Evolutionary conservation across 2,329 filamentous ascomycete species (phyloP).

Genomic region (Fusarium solani-melongenae): DNA sequence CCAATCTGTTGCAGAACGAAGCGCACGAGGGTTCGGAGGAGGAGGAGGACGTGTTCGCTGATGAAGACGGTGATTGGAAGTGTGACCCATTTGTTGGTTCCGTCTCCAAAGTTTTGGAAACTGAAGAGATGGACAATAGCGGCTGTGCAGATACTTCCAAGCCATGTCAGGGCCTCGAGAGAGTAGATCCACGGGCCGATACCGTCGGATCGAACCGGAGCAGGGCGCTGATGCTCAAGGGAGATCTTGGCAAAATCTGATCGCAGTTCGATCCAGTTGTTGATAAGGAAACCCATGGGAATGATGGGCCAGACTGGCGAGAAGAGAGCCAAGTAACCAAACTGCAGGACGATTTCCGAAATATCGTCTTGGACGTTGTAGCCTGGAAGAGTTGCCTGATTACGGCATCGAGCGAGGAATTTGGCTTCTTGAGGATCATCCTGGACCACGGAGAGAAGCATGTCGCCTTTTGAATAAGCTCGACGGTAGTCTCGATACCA

Average conservation of each 20-base stretch:
- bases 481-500: slow-evolving; percentile 56
- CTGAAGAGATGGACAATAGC: slow-evolving; percentile 81
- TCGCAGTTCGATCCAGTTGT: slow-evolving; percentile 82
- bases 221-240: slow-evolving; percentile 77
- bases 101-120: slow-evolving; percentile 61
- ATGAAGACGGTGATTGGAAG: slow-evolving; percentile 78
- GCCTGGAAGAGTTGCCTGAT: slow-evolving; percentile 73
- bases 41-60: slow-evolving; percentile 77
- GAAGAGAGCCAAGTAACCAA: slow-evolving; percentile 79
- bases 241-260: slow-evolving; percentile 83
- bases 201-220: slow-evolving; percentile 75
- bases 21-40: slow-evolving; percentile 60
- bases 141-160: slow-evolving; percentile 77
- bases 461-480: slow-evolving; percentile 51
- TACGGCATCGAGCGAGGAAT: slow-evolving; percentile 72
- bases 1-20: slow-evolving; percentile 52
- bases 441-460: slow-evolving; percentile 58
- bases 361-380: slow-evolving; percentile 82
- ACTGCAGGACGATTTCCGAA: slow-evolving; percentile 78
- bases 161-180: slow-evolving; percentile 75
- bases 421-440: slow-evolving; percentile 72
- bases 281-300: slow-evolving; percentile 76
- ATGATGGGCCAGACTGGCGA: slow-evolving; percentile 82
- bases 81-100: slow-evolving; percentile 67
- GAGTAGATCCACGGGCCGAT: slow-evolving; percentile 80